Evolutionary conservation across 2,329 filamentous ascomycete species (phyloP).

Genomic region (Cladophialophora exuberans): DNA sequence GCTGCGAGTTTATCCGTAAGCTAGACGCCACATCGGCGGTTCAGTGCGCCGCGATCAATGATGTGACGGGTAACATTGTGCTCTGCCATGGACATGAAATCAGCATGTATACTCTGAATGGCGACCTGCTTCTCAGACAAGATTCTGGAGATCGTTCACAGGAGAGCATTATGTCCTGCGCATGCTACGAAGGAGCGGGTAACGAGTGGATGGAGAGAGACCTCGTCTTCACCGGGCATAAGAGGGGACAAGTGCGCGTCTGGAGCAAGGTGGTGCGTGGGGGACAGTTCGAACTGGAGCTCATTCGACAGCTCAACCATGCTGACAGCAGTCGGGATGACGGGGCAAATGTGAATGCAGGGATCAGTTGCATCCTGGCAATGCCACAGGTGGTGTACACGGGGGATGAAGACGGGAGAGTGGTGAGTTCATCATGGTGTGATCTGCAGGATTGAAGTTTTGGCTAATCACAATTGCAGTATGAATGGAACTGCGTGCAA

Average conservation of each 20-base stretch:
- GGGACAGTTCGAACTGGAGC: conserved; percentile 74
- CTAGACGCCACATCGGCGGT: conserved; percentile 61
- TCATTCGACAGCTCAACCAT: conserved; percentile 82
- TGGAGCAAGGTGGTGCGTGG: conserved; percentile 50
- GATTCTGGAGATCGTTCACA: conserved; percentile 73
- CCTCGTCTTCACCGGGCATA: conserved; percentile 87
- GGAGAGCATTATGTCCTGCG: conserved; percentile 78
- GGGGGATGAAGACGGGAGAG: conserved; percentile 88
- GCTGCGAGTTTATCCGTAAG: conserved; percentile 80
- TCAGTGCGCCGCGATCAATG: conserved; percentile 79
- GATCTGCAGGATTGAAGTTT: background rate
- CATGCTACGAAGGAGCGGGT: conserved; percentile 88
- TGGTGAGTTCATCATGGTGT: conserved; percentile 63
- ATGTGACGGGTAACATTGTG: conserved; percentile 86
- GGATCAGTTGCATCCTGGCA: conserved; percentile 83
- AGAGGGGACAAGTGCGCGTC: conserved; percentile 79
- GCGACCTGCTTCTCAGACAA: conserved; percentile 78
- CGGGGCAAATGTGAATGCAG: conserved; percentile 59
- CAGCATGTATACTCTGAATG: conserved; percentile 84
- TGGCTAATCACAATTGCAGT: conserved; percentile 42
- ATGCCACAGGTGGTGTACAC: conserved; percentile 86
- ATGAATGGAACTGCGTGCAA: conserved; percentile 62
- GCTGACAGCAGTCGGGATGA: conserved; percentile 68
- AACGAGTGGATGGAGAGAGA: conserved; percentile 91
- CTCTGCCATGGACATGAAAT: conserved; percentile 77